Conservation (phyloP, 108 stramenopile genomes). For the Cyclotella cryptica region DNA sequence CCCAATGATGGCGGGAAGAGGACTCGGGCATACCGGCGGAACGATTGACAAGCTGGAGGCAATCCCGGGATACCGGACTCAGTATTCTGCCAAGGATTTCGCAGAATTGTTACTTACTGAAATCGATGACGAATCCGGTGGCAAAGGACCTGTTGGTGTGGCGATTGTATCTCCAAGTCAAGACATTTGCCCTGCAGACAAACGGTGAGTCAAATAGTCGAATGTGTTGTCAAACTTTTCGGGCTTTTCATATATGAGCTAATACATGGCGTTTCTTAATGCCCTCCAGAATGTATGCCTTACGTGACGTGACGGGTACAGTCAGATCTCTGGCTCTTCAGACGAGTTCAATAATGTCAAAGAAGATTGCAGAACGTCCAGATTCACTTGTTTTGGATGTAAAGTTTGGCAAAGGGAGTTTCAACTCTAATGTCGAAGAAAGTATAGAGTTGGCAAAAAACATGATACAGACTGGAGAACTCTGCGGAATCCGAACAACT, state of each 20-base stretch:
- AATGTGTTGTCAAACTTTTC: no score
- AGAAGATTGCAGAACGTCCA: slow-evolving; percentile 88
- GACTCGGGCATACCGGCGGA: slow-evolving; percentile 88
- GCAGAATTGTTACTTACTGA: slow-evolving; percentile 45
- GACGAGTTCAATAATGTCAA: slow-evolving; percentile 80
- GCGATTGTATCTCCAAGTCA: slow-evolving; percentile 68
- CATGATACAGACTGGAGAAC: slow-evolving; percentile 78
- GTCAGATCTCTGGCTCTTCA: slow-evolving; percentile 77
- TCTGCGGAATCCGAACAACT: slow-evolving; percentile 71
- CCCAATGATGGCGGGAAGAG: slow-evolving; percentile 89
- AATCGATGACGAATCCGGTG: background rate
- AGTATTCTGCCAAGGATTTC: slow-evolving; percentile 59
- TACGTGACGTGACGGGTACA: slow-evolving; percentile 85
- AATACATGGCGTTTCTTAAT: background rate
- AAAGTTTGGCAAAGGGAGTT: slow-evolving; percentile 76
- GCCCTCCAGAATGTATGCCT: slow-evolving; percentile 67
- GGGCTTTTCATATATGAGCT: background rate
- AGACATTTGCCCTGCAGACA: slow-evolving; percentile 76
- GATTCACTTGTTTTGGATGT: slow-evolving; percentile 81
- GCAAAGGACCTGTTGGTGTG: slow-evolving; percentile 21
- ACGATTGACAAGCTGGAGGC: slow-evolving; percentile 89
- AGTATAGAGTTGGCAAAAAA: slow-evolving; percentile 64
- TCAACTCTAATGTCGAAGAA: slow-evolving; percentile 64
- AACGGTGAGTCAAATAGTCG: slow-evolving; percentile 7
- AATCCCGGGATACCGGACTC: slow-evolving; percentile 72